Percentiles rank a stretch among this genome's conserved stretches.
Evolutionary conservation across 2,329 filamentous ascomycete species (phyloP).

Genomic region (Colletotrichum neosansevieriae): DNA sequence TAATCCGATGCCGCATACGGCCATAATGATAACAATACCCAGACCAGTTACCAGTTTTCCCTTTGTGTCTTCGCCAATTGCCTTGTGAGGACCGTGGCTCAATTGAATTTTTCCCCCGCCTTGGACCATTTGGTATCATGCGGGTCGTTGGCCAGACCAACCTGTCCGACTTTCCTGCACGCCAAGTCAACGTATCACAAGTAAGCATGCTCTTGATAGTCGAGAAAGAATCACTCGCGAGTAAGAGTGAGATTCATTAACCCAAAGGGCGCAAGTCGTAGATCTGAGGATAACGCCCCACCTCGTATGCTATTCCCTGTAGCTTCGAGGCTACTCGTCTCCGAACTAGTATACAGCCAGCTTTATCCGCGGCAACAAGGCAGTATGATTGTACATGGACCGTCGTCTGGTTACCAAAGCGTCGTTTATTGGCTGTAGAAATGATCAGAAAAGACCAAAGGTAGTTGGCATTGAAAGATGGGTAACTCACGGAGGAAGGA

Average conservation of each 20-base stretch:
- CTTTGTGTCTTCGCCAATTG: not conserved
- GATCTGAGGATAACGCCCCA: constrained; percentile 10
- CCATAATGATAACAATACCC: not conserved
- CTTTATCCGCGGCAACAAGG: constrained; percentile 34
- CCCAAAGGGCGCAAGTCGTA: constrained; percentile 9
- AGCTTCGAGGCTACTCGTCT: constrained; percentile 26
- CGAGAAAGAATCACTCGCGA: not conserved
- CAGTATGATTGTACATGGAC: constrained; percentile 34
- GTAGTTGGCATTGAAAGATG: not conserved
- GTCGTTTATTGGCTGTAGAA: constrained; percentile 33
- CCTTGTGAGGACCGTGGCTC: not conserved
- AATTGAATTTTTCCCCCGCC: too few relatives aligned
- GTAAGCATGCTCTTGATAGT: not conserved
- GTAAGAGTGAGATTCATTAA: constrained; percentile 33
- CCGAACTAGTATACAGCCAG: constrained; percentile 40
- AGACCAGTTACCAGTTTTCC: not conserved
- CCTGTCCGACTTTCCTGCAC: not conserved
- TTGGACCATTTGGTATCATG: too few relatives aligned
- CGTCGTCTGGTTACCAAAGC: constrained; percentile 23
- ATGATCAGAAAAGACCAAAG: not conserved
- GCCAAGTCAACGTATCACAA: not conserved
- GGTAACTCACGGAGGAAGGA: constrained; percentile 71
- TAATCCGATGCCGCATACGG: constrained; percentile 14
- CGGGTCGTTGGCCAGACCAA: not conserved
- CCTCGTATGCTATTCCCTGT: constrained; percentile 28